A percentile compares a stretch with the other conserved stretches of the same genome.
These are phyloP conservation scores for Trichoderma simmonsii DNA, from an alignment of 2,329 filamentous ascomycete genomes.

Conservation along the genomic window DNA sequence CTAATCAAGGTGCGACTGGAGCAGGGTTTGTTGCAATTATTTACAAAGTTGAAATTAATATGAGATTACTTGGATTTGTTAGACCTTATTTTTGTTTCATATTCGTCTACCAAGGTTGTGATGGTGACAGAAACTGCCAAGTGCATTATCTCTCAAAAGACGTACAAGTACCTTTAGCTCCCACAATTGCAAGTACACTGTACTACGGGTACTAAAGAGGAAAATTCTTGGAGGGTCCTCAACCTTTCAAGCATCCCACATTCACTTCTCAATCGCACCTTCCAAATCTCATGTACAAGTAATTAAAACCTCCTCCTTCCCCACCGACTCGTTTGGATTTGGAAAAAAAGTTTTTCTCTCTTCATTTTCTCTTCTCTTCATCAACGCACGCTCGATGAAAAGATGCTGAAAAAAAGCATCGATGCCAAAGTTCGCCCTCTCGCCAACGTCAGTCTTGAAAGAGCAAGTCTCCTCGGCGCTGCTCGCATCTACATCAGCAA, in stretches of 20 bases:
- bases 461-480: conserved; percentile 41
- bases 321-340: not conserved
- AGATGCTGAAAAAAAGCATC: conserved; percentile 36
- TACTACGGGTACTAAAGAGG: not conserved
- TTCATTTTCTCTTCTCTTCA: not conserved
- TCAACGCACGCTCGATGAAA: not conserved
- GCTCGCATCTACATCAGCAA: conserved; percentile 48
- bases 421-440: conserved; percentile 43
- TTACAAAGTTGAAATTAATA: not conserved
- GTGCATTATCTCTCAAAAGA: not conserved
- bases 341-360: not conserved
- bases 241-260: not conserved
- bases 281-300: not conserved
- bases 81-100: fast-evolving
- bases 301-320: not conserved
- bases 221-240: conserved; percentile 5
- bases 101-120: not conserved
- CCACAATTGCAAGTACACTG: not conserved
- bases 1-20: not conserved
- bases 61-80: fast-evolving
- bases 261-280: not conserved
- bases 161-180: not conserved
- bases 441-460: conserved; percentile 41
- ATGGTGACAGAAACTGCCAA: fast-evolving
- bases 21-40: not conserved